Evolutionary conservation across 2,329 filamentous ascomycete genomes (phyloP), one percentile per base, ranked within the genome.

Genomic region (Colletotrichum cereale): DNA sequence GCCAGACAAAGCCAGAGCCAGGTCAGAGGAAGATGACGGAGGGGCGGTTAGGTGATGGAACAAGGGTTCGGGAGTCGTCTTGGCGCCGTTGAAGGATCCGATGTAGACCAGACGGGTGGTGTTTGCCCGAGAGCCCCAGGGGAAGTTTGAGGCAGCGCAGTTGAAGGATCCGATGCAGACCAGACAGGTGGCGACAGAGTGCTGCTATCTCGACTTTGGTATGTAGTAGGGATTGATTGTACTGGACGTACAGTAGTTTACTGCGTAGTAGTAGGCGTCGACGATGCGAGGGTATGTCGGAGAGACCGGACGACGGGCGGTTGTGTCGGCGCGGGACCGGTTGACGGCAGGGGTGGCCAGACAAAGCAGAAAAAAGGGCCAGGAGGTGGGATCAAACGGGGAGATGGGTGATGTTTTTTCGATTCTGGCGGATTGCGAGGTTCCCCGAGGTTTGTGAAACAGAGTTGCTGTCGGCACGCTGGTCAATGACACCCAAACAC

Each of bases 401-500:
- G 12, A 10, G 38, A 47, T n/a, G 61, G 47, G 11, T 40, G 61
- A 31, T 42, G 38, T 38, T 52, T 31, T 55, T 21, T 38, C 3
- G 44, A 40, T 31, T n/a, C 7, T 24, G 26, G 64, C 5, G 18
- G 47, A 65, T 60, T 53, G 44, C 50, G 65, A 72, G 47, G 44
- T 26, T 55, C 34, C 18, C n/a, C 53, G 40, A 53, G 50, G 67
- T 58, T 42, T 53, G 60, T 72, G 69, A 72, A 69, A 72, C 69
- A 58, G 65, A 47, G 42, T 40, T 47, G 65, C 47, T 60, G 60
- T 53, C 36, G 67, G 55, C 58, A 11, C 44, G 69, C 58, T 60
- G 60, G 29, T 72, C 42, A 69, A 48, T 60, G 69, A 64, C 69
- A 72, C 68, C 65, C 68, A 68, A 71, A 71, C 64, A 67, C 29